phyloP scores from a whole-genome alignment of 805 yeast species.

The Zygoascus biomembranicola region DNA sequence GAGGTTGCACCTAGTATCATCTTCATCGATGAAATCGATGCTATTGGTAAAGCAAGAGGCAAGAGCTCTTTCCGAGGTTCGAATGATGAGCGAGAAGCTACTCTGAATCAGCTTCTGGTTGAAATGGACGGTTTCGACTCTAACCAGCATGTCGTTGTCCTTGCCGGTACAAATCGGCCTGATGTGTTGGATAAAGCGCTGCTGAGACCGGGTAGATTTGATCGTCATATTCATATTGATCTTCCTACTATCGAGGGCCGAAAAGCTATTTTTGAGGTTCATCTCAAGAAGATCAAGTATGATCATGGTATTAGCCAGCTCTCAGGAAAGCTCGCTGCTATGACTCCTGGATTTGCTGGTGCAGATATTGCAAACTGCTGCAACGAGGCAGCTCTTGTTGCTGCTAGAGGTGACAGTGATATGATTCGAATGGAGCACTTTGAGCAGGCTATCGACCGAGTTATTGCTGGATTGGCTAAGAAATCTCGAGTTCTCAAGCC shows the following conservation, averaged over 20 bases:
- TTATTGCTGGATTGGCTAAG: slow-evolving; percentile 88
- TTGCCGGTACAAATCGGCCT: slow-evolving; percentile 92
- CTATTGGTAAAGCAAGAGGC: slow-evolving; percentile 94
- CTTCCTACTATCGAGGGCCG: slow-evolving; percentile 86
- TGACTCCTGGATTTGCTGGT: slow-evolving; percentile 94
- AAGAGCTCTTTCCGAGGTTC: slow-evolving; percentile 57
- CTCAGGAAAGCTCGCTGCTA: slow-evolving; percentile 78
- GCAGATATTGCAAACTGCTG: slow-evolving; percentile 94
- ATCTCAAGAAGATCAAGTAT: slow-evolving; percentile 50
- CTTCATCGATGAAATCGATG: slow-evolving; percentile 92
- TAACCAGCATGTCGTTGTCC: slow-evolving; percentile 84
- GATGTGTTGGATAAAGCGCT: slow-evolving; percentile 86
- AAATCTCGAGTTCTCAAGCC: slow-evolving; percentile 70
- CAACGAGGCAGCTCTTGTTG: slow-evolving; percentile 89
- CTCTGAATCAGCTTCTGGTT: slow-evolving; percentile 83
- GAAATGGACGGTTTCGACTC: slow-evolving; percentile 93
- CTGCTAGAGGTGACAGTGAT: slow-evolving; percentile 68
- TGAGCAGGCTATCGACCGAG: slow-evolving; percentile 90
- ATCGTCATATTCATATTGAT: slow-evolving; percentile 79
- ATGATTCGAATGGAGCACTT: slow-evolving; percentile 63
- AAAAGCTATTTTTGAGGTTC: slow-evolving; percentile 76
- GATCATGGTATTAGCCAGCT: slow-evolving; percentile 35
- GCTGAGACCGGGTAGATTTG: slow-evolving; percentile 92
- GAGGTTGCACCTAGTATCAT: slow-evolving; percentile 85
- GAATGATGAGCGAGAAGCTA: slow-evolving; percentile 89